Evolutionary conservation across 2,329 filamentous ascomycete genomes (phyloP).

Genomic region (Cladosporium sp.): DNA sequence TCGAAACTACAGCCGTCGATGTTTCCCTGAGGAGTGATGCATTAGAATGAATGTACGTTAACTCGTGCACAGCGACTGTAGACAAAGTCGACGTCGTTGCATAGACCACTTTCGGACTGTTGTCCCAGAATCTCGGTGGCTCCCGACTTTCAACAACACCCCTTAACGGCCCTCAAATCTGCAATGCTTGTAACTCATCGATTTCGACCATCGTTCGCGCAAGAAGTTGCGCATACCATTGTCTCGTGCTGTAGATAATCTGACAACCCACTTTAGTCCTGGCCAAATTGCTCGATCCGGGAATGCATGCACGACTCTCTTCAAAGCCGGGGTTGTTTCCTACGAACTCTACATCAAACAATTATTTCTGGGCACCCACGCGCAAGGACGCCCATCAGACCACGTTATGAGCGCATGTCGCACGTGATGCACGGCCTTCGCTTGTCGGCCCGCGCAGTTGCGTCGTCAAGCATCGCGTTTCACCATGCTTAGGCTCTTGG

Average conservation of each 20-base stretch:
- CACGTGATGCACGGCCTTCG: not conserved
- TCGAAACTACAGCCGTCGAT: not conserved
- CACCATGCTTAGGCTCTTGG: slow-evolving; percentile 11
- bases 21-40: too few species aligned
- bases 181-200: not conserved
- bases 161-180: not conserved
- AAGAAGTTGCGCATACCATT: not conserved
- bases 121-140: not conserved
- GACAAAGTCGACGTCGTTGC: not conserved
- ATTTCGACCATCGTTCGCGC: not conserved
- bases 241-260: not conserved
- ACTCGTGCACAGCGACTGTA: not conserved
- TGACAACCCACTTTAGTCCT: slow-evolving; percentile 1
- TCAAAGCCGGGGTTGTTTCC: not conserved
- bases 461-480: slow-evolving; percentile 4
- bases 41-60: not conserved
- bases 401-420: not conserved
- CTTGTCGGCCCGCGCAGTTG: not conserved
- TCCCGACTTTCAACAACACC: not conserved
- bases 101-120: not conserved
- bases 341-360: slow-evolving; percentile 10
- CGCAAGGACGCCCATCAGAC: not conserved
- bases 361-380: not conserved
- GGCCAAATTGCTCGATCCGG: slow-evolving; percentile 24
- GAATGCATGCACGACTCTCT: not conserved